Evolutionary conservation across 495 filamentous ascomycete species (phyloP).

Genomic region (Tetracladium marchalianum): DNA sequence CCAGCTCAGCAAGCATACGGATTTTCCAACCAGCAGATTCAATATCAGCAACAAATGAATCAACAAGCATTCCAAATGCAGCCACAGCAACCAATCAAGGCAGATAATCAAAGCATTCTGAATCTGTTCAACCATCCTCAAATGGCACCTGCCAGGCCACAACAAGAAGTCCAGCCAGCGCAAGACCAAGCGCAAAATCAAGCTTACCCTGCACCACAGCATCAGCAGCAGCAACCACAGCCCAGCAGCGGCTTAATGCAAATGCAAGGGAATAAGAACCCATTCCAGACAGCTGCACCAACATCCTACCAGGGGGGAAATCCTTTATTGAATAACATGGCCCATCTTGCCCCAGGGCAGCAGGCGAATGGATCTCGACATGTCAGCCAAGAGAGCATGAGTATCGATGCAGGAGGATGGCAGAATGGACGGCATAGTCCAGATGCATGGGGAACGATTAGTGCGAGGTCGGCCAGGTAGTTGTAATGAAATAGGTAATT

Average conservation of each 20-base stretch:
- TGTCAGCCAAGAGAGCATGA: constrained; percentile 83
- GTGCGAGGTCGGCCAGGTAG: constrained; percentile 47
- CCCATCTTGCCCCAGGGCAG: constrained; percentile 2
- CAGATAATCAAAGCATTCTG: constrained; percentile 77
- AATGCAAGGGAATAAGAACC: constrained; percentile 33
- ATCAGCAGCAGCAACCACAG: constrained; percentile 17
- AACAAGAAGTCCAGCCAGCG: constrained; percentile 13
- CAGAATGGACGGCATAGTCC: constrained; percentile 82
- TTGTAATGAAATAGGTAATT: constrained; percentile 1
- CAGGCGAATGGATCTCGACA: constrained; percentile 34
- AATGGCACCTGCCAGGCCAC: constrained; percentile 40
- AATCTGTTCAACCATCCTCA: constrained; percentile 77
- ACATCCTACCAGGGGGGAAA: constrained; percentile 8
- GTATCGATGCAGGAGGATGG: constrained; percentile 56
- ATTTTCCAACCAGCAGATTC: constrained; percentile 14
- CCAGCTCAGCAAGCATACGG: not conserved
- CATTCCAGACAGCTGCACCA: constrained; percentile 26
- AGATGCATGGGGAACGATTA: constrained; percentile 94
- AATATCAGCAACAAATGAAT: constrained; percentile 27
- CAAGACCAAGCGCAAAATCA: constrained; percentile 11
- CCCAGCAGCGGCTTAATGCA: constrained; percentile 12
- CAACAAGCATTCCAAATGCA: constrained; percentile 19
- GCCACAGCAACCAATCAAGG: constrained; percentile 20
- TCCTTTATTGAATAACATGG: constrained; percentile 16
- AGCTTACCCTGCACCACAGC: constrained; percentile 14